Conservation (phyloP, 2,329 filamentous ascomycete species). For the Pseudogymnoascus sp. region DNA sequence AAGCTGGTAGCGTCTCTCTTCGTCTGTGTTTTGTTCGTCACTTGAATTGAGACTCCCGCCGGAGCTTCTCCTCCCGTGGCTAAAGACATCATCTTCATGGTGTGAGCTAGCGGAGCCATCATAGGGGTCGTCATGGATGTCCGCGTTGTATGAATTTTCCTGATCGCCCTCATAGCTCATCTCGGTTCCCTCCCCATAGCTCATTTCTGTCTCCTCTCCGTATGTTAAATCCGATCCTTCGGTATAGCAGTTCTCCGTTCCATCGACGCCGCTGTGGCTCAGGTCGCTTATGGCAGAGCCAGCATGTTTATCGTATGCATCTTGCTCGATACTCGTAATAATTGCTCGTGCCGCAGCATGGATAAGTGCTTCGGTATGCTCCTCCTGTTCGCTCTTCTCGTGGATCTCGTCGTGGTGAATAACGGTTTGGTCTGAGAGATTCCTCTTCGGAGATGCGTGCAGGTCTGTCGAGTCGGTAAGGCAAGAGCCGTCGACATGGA, state of each 20-base stretch:
- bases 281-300: conserved; percentile 29
- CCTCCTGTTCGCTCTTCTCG: conserved; percentile 21
- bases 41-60: conserved; percentile 25
- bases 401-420: conserved; percentile 18
- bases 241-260: conserved; percentile 12
- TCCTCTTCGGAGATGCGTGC: conserved; percentile 13
- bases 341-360: conserved; percentile 45
- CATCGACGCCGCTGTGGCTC: conserved; percentile 26
- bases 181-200: conserved; percentile 21
- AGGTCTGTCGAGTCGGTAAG: conserved; percentile 19
- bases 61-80: conserved; percentile 18
- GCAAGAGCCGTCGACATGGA: conserved; percentile 26
- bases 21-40: conserved; percentile 22
- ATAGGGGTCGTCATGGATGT: conserved; percentile 24
- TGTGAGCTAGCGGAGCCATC: conserved; percentile 20
- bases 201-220: conserved; percentile 20
- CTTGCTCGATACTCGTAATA: conserved; percentile 38
- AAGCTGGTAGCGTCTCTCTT: conserved; percentile 10
- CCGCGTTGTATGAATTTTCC: conserved; percentile 20
- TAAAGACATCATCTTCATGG: conserved; percentile 30
- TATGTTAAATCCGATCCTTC: conserved; percentile 25
- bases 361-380: conserved; percentile 42
- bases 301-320: conserved; percentile 26
- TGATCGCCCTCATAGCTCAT: conserved; percentile 16
- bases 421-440: conserved; percentile 19